A percentile compares a stretch with the other conserved stretches of the same genome.
Evolutionary conservation across 2,329 filamentous ascomycete genomes (phyloP).

Genomic region (Claviceps arundinis): DNA sequence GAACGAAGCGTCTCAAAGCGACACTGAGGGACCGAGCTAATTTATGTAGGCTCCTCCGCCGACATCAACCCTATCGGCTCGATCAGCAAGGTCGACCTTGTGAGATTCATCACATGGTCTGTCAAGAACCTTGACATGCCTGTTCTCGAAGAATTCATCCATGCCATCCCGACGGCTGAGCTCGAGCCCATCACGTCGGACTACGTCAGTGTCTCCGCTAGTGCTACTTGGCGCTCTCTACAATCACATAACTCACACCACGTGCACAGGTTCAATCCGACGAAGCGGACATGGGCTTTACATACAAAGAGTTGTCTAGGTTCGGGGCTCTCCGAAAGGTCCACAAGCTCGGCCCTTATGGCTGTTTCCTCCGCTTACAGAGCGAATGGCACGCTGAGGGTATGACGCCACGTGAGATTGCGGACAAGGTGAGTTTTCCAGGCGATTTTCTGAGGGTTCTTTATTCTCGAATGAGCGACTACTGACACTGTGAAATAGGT

Average conservation of each 20-base stretch:
- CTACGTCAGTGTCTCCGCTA: constrained; percentile 7
- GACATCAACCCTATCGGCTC: constrained; percentile 22
- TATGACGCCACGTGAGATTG: constrained; percentile 15
- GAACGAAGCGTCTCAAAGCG: background rate
- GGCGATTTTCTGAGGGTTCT: background rate
- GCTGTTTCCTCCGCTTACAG: constrained; percentile 25
- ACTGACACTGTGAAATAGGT: background rate
- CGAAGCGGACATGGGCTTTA: constrained; percentile 31
- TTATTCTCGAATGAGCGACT: background rate
- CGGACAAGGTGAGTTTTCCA: constrained; percentile 10
- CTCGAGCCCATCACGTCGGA: constrained; percentile 27
- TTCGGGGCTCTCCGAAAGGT: constrained; percentile 28
- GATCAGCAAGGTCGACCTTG: constrained; percentile 46
- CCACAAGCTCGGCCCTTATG: constrained; percentile 28
- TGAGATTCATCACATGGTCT: constrained; percentile 49
- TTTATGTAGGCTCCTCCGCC: constrained; percentile 19
- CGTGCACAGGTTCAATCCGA: constrained; percentile 18
- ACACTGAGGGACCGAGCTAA: background rate
- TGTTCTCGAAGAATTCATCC: constrained; percentile 48
- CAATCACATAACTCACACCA: background rate
- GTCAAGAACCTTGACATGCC: constrained; percentile 42
- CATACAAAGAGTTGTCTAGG: constrained; percentile 25
- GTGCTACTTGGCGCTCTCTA: constrained; percentile 8
- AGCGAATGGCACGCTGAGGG: constrained; percentile 20
- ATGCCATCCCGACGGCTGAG: constrained; percentile 42